These are phyloP conservation scores for Seiridium unicorne DNA, from an alignment of 2,329 filamentous ascomycete genomes.

Conservation along the genomic window DNA sequence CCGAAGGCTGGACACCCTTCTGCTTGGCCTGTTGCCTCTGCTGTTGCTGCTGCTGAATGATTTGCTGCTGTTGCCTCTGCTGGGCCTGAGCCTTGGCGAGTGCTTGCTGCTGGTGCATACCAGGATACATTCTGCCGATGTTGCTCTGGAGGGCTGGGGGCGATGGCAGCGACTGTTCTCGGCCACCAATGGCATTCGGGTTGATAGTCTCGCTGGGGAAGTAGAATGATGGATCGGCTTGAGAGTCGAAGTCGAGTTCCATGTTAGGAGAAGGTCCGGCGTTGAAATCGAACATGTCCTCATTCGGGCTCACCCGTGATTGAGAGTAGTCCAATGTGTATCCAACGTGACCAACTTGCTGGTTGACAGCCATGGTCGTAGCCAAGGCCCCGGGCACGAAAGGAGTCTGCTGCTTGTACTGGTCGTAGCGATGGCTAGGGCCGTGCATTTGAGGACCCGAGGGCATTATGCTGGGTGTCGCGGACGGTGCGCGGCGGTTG, in stretches of 20 bases:
- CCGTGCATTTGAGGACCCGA: slow-evolving; percentile 63
- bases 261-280: slow-evolving; percentile 64
- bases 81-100: slow-evolving; percentile 71
- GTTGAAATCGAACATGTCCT: slow-evolving; percentile 72
- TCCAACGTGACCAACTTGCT: slow-evolving; percentile 53
- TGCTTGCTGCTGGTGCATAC: slow-evolving; percentile 88
- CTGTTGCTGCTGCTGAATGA: slow-evolving; percentile 43
- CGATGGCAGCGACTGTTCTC: slow-evolving; percentile 52
- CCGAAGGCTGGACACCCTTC: slow-evolving; percentile 53
- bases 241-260: slow-evolving; percentile 68
- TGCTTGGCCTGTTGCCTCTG: slow-evolving; percentile 42
- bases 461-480: slow-evolving; percentile 53
- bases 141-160: slow-evolving; percentile 49
- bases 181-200: slow-evolving; percentile 66
- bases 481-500: slow-evolving; percentile 47
- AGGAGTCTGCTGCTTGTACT: slow-evolving; percentile 94
- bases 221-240: slow-evolving; percentile 61
- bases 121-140: slow-evolving; percentile 80
- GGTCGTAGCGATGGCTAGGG: slow-evolving; percentile 92
- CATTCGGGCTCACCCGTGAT: slow-evolving; percentile 58
- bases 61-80: slow-evolving; percentile 23
- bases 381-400: slow-evolving; percentile 82
- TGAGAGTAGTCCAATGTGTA: slow-evolving; percentile 55
- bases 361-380: slow-evolving; percentile 76
- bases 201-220: slow-evolving; percentile 62